These are phyloP conservation scores for Lodderomyces parapsilosis DNA, from an alignment of 1,139 yeast genomes.

Conservation along the genomic window DNA sequence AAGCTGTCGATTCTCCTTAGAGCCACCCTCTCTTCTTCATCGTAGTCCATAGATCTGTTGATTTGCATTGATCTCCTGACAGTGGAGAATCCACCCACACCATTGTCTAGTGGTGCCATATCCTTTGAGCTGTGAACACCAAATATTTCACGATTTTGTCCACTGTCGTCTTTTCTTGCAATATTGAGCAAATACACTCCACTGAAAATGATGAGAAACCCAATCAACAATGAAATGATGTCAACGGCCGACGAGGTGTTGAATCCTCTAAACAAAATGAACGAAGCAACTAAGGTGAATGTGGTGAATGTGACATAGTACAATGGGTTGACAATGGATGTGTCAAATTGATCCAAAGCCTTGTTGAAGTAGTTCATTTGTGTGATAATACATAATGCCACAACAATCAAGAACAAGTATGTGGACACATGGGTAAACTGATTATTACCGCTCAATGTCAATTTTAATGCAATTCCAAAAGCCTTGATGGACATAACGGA, in stretches of 20 bases:
- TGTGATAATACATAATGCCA: slow-evolving; percentile 76
- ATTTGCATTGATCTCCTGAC: slow-evolving; percentile 67
- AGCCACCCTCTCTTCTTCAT: slow-evolving; percentile 54
- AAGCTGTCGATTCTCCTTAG: slow-evolving; percentile 64
- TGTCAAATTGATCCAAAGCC: slow-evolving; percentile 90
- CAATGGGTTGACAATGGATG: slow-evolving; percentile 87
- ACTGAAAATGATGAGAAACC: slow-evolving; percentile 81
- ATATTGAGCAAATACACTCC: slow-evolving; percentile 85
- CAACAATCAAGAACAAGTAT: slow-evolving; percentile 76
- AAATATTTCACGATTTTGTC: slow-evolving; percentile 53
- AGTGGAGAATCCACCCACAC: slow-evolving; percentile 71
- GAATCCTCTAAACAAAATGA: slow-evolving; percentile 83
- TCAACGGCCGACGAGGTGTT: slow-evolving; percentile 81
- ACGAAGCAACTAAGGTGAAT: slow-evolving; percentile 81
- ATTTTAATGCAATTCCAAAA: slow-evolving; percentile 86
- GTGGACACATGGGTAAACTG: slow-evolving; percentile 86
- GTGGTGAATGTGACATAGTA: slow-evolving; percentile 93
- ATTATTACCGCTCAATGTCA: slow-evolving; percentile 84
- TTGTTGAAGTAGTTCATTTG: slow-evolving; percentile 95
- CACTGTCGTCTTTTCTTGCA: slow-evolving; percentile 62
- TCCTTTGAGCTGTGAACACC: slow-evolving; percentile 58
- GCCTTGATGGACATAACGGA: slow-evolving; percentile 93
- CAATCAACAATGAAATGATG: slow-evolving; percentile 80
- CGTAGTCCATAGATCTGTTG: slow-evolving; percentile 45
- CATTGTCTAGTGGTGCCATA: slow-evolving; percentile 76